Conservation (phyloP, 208 protist genomes). For the Leptomonas pyrrhocoris region DNA sequence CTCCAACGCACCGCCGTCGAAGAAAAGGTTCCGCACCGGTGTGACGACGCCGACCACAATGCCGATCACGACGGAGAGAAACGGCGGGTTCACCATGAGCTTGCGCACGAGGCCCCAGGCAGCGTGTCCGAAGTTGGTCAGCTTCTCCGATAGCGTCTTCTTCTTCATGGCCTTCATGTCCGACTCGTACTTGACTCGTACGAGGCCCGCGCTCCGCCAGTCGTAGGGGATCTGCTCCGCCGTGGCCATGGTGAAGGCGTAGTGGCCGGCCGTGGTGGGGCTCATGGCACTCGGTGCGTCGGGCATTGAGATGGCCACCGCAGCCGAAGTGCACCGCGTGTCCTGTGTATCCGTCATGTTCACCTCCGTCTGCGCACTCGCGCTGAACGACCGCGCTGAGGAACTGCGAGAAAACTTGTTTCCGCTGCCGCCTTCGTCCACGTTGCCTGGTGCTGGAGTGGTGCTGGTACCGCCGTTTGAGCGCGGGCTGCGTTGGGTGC, state of each 20-base stretch:
- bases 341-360: not conserved
- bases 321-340: constrained; percentile 17
- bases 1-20: constrained; percentile 56
- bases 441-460: constrained; percentile 2
- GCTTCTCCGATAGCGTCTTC: constrained; percentile 10
- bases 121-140: constrained; percentile 8
- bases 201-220: constrained; percentile 52
- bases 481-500: not conserved
- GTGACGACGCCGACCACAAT: constrained; percentile 71
- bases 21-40: constrained; percentile 59
- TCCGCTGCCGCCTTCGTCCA: not conserved
- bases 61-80: constrained; percentile 71
- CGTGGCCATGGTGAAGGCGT: constrained; percentile 27
- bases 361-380: constrained; percentile 14
- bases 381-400: constrained; percentile 4
- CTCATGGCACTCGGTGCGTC: constrained; percentile 16
- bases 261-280: constrained; percentile 21
- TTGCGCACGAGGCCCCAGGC: constrained; percentile 12
- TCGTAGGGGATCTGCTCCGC: constrained; percentile 57
- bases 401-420: not conserved
- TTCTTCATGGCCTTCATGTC: constrained; percentile 40
- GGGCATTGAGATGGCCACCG: constrained; percentile 8
- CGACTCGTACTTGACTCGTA: constrained; percentile 55
- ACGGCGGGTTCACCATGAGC: constrained; percentile 57
- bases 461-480: constrained; percentile 9